A percentile compares a stretch with the other conserved stretches of the same genome.
phyloP scores from a whole-genome alignment of 305 asterid species.

The Fraxinus albicans region DNA sequence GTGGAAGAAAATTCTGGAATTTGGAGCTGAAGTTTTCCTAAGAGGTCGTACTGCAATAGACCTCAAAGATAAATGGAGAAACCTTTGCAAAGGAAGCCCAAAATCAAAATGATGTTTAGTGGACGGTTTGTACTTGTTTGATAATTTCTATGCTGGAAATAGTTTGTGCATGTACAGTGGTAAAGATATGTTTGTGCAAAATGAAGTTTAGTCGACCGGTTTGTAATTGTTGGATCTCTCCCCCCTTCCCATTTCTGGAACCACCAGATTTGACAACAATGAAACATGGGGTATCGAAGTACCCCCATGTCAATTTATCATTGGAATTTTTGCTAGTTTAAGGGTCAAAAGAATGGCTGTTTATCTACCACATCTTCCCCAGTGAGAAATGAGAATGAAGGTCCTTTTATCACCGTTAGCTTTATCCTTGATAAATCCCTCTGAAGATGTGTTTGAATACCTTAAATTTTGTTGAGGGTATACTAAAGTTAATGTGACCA shows the following conservation, averaged over 20 bases:
- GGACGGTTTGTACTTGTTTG: not conserved
- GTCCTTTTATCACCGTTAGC: not conserved
- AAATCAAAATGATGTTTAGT: conserved; percentile 4
- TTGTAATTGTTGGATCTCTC: not conserved
- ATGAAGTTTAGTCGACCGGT: not conserved
- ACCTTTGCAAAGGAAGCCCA: conserved; percentile 43
- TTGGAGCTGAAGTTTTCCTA: conserved; percentile 50
- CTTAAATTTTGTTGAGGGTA: not conserved
- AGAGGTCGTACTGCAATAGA: conserved; percentile 55
- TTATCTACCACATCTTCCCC: not conserved
- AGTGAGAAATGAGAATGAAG: not conserved
- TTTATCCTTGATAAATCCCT: not conserved
- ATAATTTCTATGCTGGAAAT: not conserved
- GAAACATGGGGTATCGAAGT: not conserved
- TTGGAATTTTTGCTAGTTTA: not conserved
- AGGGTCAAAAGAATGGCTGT: not conserved
- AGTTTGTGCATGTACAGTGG: not conserved
- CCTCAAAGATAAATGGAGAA: conserved; percentile 90
- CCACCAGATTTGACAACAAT: not conserved
- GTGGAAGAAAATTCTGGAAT: conserved; percentile 59
- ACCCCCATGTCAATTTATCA: not conserved
- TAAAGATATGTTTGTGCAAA: not conserved
- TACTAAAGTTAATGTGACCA: not conserved
- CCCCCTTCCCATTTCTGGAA: not conserved
- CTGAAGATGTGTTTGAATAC: not conserved